Evolutionary conservation across 1,284 basidiomycete genomes (phyloP).

Genomic region (Austroboletus sp.): DNA sequence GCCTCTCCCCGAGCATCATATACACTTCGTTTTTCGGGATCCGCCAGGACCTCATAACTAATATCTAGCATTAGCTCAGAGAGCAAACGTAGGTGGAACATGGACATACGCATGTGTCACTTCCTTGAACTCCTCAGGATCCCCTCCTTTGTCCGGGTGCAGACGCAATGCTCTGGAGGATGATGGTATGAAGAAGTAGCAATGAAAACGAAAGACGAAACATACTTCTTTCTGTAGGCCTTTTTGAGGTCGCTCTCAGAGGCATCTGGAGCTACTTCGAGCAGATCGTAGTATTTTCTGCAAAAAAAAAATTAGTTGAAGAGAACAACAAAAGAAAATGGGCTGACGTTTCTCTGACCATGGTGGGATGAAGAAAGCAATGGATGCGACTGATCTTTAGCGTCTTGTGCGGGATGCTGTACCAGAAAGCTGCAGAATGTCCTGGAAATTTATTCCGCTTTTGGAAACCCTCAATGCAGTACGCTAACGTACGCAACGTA

Average conservation of each 20-base stretch:
- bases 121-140: conserved; percentile 96
- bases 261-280: conserved; percentile 72
- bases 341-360: conserved; percentile 67
- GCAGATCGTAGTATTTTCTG: conserved; percentile 86
- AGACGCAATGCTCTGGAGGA: conserved; percentile 69
- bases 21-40: conserved; percentile 74
- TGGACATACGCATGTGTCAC: conserved; percentile 87
- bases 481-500: neutral
- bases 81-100: conserved; percentile 27
- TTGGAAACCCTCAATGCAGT: conserved; percentile 15
- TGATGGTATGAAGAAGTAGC: conserved; percentile 3
- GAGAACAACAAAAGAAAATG: conserved; percentile 1
- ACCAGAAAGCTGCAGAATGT: conserved; percentile 35
- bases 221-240: conserved; percentile 88
- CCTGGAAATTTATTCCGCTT: conserved; percentile 35
- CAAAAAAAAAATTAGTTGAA: conserved; percentile 9
- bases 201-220: neutral
- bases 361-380: conserved; percentile 30
- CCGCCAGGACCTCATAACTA: conserved; percentile 91
- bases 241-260: conserved; percentile 85
- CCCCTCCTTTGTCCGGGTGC: conserved; percentile 96
- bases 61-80: conserved; percentile 7
- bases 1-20: conserved; percentile 95
- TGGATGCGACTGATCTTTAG: conserved; percentile 19
- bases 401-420: conserved; percentile 14